Base-by-base conservation (phyloP, 805 yeast species). In the Saccharomycopsis babjevae region DNA sequence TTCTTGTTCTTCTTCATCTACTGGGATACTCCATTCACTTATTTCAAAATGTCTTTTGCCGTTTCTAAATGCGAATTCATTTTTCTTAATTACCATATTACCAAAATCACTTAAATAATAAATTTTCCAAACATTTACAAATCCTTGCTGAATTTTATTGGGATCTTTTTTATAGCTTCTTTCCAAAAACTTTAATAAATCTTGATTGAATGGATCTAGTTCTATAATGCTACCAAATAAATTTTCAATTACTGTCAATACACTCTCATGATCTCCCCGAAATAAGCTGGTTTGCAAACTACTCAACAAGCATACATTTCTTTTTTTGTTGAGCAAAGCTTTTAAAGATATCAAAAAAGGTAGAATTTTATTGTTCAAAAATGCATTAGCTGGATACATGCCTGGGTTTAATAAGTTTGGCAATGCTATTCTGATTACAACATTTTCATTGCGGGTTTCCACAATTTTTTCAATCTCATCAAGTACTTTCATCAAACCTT, bases 11-110 rank as follows among this genome's bases (percentile, higher is more conserved):
- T 79, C 88, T 61, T 87, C 96, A 61, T 91, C 97, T 1, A 93
- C 96, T 0, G 99, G 98, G 57, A 94, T 94, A n/a, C 96, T 89
- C 96, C 97, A 94, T 68, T 85, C 89, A 66, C 89, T 93, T 59
- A 94, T 86, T 68, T 89, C 97, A 69, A 93, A 90, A 67, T 81
- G 84, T 71, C 84, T 83, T 64, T 88, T 80, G 15, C 97, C 93
- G 66, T 90, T 89, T 69, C 85, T 85, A 74, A 92, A 93, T 5
- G 96, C 90, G 71, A 82, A 86, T 72, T 92, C 97, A 62, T 88
- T 85, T 61, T 78, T 77, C 61, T 83, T 81, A 0, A 83, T 80
- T 65, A 83, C 82, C 97, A 91, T 92, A 67, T 83, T 77, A 0
- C 99, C 98, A 25, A 84, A 71, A 56, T 85, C 91, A 60, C 89